A percentile compares a stretch with the other conserved stretches of the same genome.
Evolutionary conservation across 805 yeast species (phyloP).

Genomic region (Kluyveromyces wickerhamii): DNA sequence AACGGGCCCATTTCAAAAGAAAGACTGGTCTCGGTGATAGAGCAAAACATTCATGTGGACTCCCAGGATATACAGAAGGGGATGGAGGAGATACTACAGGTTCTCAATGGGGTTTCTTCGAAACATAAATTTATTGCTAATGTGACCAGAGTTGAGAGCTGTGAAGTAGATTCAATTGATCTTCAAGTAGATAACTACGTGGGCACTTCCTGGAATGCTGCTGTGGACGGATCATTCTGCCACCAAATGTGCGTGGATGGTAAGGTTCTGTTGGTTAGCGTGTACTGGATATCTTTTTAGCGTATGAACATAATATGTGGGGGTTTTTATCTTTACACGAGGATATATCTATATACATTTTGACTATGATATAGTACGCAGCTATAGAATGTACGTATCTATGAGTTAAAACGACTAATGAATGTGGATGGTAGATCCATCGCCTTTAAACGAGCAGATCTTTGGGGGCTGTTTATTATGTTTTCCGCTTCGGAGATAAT

Average conservation of each 20-base stretch:
- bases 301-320: background rate
- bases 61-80: constrained; percentile 19
- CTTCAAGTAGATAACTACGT: constrained; percentile 30
- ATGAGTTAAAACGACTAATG: constrained; percentile 22
- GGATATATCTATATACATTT: too few species aligned
- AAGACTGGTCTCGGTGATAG: constrained; percentile 15
- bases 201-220: constrained; percentile 51
- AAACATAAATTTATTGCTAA: constrained; percentile 50
- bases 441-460: constrained; percentile 12
- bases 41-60: constrained; percentile 7
- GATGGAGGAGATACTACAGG: constrained; percentile 28
- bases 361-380: too few species aligned
- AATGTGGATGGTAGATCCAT: constrained; percentile 19
- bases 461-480: constrained; percentile 16
- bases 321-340: background rate
- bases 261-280: constrained; percentile 21
- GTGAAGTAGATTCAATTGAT: constrained; percentile 15
- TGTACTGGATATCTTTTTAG: constrained; percentile 22
- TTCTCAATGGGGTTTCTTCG: constrained; percentile 39
- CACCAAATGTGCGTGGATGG: constrained; percentile 23
- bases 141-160: constrained; percentile 30
- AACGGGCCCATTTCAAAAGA: constrained; percentile 17
- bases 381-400: too few species aligned
- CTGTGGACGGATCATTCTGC: constrained; percentile 46
- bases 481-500: constrained; percentile 15